Conservation (phyloP, 1,284 basidiomycete genomes). For the Wallemia hederae region DNA sequence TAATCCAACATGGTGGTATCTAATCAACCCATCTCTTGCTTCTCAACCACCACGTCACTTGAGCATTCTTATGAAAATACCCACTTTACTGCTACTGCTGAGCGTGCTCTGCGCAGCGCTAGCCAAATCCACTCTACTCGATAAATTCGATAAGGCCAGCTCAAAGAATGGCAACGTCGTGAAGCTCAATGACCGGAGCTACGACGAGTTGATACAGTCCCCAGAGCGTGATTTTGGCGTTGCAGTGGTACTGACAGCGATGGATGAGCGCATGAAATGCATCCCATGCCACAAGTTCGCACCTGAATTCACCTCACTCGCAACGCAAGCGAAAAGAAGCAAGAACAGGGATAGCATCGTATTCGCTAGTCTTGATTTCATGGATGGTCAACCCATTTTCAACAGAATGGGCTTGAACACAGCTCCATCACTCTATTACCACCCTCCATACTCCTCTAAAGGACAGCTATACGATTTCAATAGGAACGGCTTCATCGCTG, state of each 20-base stretch:
- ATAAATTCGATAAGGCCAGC: constrained; percentile 22
- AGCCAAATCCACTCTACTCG: neutral
- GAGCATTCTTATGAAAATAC: neutral
- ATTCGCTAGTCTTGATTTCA: constrained; percentile 72
- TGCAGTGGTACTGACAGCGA: constrained; percentile 53
- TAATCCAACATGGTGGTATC: neutral
- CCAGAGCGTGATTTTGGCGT: constrained; percentile 55
- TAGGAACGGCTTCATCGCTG: constrained; percentile 46
- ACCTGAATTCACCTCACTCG: constrained; percentile 44
- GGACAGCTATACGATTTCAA: constrained; percentile 37
- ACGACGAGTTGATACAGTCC: constrained; percentile 35
- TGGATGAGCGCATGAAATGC: constrained; percentile 38
- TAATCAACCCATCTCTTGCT: neutral
- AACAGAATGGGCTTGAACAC: constrained; percentile 40
- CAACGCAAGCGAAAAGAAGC: constrained; percentile 41
- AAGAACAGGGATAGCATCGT: constrained; percentile 46
- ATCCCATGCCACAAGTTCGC: constrained; percentile 45
- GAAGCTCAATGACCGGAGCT: constrained; percentile 39
- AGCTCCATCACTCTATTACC: constrained; percentile 54
- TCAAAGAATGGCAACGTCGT: constrained; percentile 40
- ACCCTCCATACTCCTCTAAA: constrained; percentile 32
- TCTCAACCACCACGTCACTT: neutral
- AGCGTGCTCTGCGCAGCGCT: neutral
- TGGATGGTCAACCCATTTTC: constrained; percentile 40
- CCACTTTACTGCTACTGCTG: neutral